Evolutionary conservation across 768 basidiomycete species (phyloP), one percentile per base, ranked within the genome.

Genomic region (Calocera viscosa): DNA sequence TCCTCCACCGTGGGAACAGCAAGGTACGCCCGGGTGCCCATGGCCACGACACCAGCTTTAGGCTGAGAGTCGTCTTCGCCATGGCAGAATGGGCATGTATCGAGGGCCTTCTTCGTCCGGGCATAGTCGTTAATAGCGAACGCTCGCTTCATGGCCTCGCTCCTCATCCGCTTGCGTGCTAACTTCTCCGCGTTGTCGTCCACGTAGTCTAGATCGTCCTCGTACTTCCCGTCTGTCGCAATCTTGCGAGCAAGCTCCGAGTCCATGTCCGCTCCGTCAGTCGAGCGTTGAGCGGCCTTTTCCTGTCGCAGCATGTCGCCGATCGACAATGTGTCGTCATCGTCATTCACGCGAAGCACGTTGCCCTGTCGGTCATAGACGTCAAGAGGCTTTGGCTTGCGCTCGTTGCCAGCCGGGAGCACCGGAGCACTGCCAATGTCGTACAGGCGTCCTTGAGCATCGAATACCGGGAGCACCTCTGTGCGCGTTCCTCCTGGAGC

Each of bases 91-190:
- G 83, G 84, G 77, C 93, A 99, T 2, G 83, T 82, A 8, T 94
- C 85, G 64, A 98, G 74, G 1, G 84, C 94, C 73, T 90, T 89
- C 78, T 97, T 94, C 0, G 96, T 98, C 43, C 86, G 84, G 67
- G 94, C 94, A 76, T 93, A 98, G 76, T 98, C 95, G 67, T 97
- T 85, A 69, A 99, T 90, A 14, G 96, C 96, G 75, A 97, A 99
- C 71, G 93, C 90, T 49, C 94, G 85, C 75, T 94, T 98, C 88
- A 96, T 92, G 24, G 89, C 91, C 72, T 98, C 95, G 2, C 88
- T 86, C 64, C 94, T 89, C 91, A 97, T 94, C 77, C 95, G 98
- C 76, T 92, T 87, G 66, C 94, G 81, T 40, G 90, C 91, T 0
- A 98, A 81, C 70, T 86, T 88, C 72, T 95, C 95, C 0, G 93